Evolutionary conservation across 768 basidiomycete species (phyloP), one percentile per base, ranked within the genome.

Genomic region (Pholiota molesta): DNA sequence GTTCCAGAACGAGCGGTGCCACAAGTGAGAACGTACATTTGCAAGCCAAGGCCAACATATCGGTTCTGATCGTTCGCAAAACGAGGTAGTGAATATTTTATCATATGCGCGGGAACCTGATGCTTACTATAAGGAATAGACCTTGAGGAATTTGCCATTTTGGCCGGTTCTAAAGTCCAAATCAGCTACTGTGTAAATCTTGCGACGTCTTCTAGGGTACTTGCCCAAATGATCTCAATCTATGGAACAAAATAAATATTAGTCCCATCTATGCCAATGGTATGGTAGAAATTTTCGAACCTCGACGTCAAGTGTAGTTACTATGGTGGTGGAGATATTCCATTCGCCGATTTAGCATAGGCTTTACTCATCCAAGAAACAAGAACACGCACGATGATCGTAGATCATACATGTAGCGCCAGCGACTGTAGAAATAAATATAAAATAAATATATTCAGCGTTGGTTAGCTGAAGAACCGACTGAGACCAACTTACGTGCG

Each of bases 181-280:
- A 44, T 29, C 9, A 49, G 3, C 14, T 16, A 37, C 5, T 9
- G 29, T 14, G 10, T 49, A 37, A 10, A 16, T 17, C 11, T 28
- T 23, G 28, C n/a, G 35, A 33, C 11, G 11, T 40, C 47, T 33
- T 29, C 29, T 14, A 40, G 8, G 13, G n/a, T 10, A 47, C 52
- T 35, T 39, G 60, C 65, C 65, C 65, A 65, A 23, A 65, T 58
- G 13, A 65, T 29, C 31, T 62, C 65, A 35, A 65, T 49, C 65
- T 62, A 37, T 4, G 5, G 10, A 37, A 13, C 14, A 13, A 19
- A 29, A 29, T 23, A 28, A 21, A 16, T 51, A 28, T 21, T 17
- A 28, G 29, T 33, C 17, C 16, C 33, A 31, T 19, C 28, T 19
- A 1, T 29, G 31, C 9, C 5, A 31, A 13, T 4, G 16, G 14